Base-by-base conservation (phyloP, 495 filamentous ascomycete species). In the Neurospora sp. region DNA sequence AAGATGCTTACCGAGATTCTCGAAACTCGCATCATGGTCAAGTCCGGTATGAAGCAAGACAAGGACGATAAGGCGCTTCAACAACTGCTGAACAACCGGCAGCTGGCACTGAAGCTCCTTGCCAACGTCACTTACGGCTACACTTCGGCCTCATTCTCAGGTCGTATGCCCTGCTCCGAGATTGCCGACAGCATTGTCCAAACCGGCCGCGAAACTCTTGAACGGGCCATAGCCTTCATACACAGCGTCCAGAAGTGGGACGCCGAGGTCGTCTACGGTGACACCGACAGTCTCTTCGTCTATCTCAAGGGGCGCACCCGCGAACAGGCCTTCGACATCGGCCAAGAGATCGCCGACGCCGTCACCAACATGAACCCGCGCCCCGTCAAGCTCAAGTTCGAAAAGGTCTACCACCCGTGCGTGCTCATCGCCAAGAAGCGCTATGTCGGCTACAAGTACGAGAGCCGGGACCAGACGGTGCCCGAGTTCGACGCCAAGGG, bases 41-140 rank as follows among this genome's bases (percentile, higher is more conserved):
- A 99, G 83, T 91, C 89, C 72, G 96, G 96, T 31, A 98, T 98
- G 96, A 97, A 98, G 80, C 82, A 88, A 71, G 93, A 97, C 81
- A 97, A 94, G 79, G 90, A 97, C 74, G 96, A 98, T 82, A 94
- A 89, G 75, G 87, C 89, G 1, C 80, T 98, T 31, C 94, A 98
- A 78, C 89, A 91, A 69, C 89, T 98, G 16, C 87, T 98, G 9
- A 96, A 98, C 85, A 97, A 97, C 80, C 85, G 96, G 78, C 96
- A 99, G 75, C 83, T 99, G 1, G 96, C 96, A 1, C 87, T 99
- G n/a, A 99, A 99, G 79, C 87, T 99, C 16, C 94, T 98, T 61
- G 96, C 96, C 8, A 99, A 99, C 75, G 96, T 99, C 73, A 99
- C 96, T 1, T 99, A 99, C 75, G 96, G 96, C 45, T 99, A 99